Base-by-base conservation (phyloP, 2,329 filamentous ascomycete species). In the Lachnellula hyalina region DNA sequence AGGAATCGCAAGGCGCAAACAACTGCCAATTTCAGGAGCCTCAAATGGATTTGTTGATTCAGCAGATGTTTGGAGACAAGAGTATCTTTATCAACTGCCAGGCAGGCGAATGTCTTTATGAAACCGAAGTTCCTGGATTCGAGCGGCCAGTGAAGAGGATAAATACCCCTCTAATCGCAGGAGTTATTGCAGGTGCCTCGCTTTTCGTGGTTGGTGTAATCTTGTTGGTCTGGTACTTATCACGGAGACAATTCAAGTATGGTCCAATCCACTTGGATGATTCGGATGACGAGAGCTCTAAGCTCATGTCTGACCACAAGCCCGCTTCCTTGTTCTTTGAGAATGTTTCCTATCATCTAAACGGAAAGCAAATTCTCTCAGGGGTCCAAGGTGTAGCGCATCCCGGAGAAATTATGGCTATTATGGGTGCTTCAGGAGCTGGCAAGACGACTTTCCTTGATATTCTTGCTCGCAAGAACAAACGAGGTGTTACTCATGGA, bases 381-480 rank as follows among this genome's bases (percentile, higher is more conserved):
- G 83, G 82, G 14, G 87, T 99, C 35, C 85, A 87, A 61, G 94
- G 94, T 47, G 85, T 90, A 42, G 92, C 93, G n/a, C 87, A 88
- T 63, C 91, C 93, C 2, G 95, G 95, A n/a, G 91, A 99, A 70
- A 83, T 97, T 7, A 90, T 93, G 62, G 94, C 94, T 8, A 96
- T 99, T 65, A 99, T 99, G 93, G 94, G 94, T 54, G 93, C 94
- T 7, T 99, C 94, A 0, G 94, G 94, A 32, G 95, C 94, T 42
- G 94, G 94, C 56, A 99, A 99, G 74, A 99, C 94, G 0, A 96
- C 91, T 0, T 97, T 99, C 71, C 77, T 99, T 45, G 94, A 99
- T 68, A 96, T 99, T 56, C 77, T 99, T 47, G 94, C 94, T 8
- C 85, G 92, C 60, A 99, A 97, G 78, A 97, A 97, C 73, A 99